Conservation (phyloP, 179 eudicot species). For the Nepenthes alata region DNA sequence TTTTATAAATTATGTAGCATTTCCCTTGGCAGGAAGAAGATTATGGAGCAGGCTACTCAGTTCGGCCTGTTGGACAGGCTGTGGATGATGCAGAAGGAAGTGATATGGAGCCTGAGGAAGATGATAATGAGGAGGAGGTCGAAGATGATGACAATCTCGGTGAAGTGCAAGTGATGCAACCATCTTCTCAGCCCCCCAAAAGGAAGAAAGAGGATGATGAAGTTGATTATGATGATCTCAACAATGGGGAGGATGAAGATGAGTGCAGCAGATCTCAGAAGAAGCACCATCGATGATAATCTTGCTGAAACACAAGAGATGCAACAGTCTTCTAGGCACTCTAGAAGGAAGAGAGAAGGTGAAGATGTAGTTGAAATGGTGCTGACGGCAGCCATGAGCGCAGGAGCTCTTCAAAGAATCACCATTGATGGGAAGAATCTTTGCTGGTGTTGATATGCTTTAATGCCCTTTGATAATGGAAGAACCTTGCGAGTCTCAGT, state of each 20-base stretch:
- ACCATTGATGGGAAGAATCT: slow-evolving; percentile 10
- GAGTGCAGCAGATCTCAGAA: slow-evolving; percentile 3
- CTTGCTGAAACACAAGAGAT: no score
- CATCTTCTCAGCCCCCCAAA: slow-evolving; percentile 40
- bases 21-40: slow-evolving; percentile 59
- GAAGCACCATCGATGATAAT: no score
- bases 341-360: no score
- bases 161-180: slow-evolving; percentile 56
- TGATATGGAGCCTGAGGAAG: slow-evolving; percentile 32
- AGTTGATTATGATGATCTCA: no score
- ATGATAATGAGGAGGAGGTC: slow-evolving; percentile 13
- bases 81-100: slow-evolving; percentile 28
- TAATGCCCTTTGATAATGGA: neutral
- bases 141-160: slow-evolving; percentile 46
- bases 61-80: slow-evolving; percentile 56
- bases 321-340: no score
- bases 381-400: slow-evolving; percentile 4
- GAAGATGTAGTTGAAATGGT: no score
- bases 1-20: no score
- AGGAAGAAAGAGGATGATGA: slow-evolving; percentile 41
- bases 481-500: slow-evolving; percentile 1
- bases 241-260: slow-evolving; percentile 19
- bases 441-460: neutral
- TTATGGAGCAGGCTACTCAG: slow-evolving; percentile 39
- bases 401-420: slow-evolving; percentile 24